These are phyloP conservation scores for Epichloe typhina DNA, from an alignment of 2,329 filamentous ascomycete species.

Conservation along the genomic window DNA sequence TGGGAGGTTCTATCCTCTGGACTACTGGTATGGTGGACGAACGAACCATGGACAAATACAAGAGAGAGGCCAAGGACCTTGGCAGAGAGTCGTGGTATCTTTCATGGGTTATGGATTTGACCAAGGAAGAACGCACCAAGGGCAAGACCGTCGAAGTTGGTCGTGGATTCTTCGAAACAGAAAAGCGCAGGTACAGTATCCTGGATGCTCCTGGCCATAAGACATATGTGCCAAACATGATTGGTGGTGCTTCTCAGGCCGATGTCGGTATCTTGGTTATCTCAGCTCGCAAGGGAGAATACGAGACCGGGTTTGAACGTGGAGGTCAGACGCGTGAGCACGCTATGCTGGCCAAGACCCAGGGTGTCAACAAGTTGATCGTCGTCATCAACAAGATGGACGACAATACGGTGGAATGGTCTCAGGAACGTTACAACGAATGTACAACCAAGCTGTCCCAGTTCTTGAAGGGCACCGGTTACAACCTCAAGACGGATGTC, in stretches of 20 bases:
- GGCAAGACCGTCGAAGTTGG: constrained; percentile 98
- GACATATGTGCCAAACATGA: constrained; percentile 97
- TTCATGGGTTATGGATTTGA: constrained; percentile 95
- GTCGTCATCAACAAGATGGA: constrained; percentile 99
- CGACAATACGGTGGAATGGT: constrained; percentile 92
- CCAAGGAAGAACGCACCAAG: constrained; percentile 89
- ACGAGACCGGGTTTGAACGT: constrained; percentile 94
- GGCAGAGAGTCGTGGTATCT: constrained; percentile 98
- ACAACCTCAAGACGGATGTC: constrained; percentile 87
- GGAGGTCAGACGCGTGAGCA: constrained; percentile 96
- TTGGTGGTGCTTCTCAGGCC: constrained; percentile 84
- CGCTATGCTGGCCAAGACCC: constrained; percentile 93
- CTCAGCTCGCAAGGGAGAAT: constrained; percentile 92
- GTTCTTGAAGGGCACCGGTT: constrained; percentile 86
- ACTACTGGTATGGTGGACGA: constrained; percentile 98
- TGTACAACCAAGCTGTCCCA: constrained; percentile 77
- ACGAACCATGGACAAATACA: constrained; percentile 96
- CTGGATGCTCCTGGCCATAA: constrained; percentile 96
- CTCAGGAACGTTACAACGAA: constrained; percentile 81
- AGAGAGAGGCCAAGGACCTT: constrained; percentile 87
- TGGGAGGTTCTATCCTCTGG: constrained; percentile 87
- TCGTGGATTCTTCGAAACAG: constrained; percentile 90
- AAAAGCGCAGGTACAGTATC: constrained; percentile 92
- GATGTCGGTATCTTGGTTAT: constrained; percentile 94
- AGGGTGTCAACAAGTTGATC: constrained; percentile 92